Percentiles rank a stretch among this genome's conserved stretches.
Conservation (phyloP, 2,329 filamentous ascomycete species). For the Fusarium napiforme region DNA sequence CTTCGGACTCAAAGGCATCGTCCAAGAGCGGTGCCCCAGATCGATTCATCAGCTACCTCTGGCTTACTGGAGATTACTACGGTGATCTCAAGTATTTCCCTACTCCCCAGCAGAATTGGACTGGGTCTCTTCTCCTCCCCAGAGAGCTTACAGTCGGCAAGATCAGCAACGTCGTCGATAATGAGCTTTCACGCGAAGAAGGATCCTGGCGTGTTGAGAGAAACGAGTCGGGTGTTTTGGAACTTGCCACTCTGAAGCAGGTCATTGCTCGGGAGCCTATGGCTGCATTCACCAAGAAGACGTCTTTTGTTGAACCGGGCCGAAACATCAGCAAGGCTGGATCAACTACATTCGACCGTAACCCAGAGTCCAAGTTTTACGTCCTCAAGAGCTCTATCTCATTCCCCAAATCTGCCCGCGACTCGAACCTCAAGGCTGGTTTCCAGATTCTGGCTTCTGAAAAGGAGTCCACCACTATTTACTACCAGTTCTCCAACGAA, state of each 20-base stretch:
- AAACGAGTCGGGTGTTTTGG: slow-evolving; percentile 48
- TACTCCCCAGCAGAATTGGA: slow-evolving; percentile 56
- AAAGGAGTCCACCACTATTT: slow-evolving; percentile 54
- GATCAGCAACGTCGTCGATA: slow-evolving; percentile 54
- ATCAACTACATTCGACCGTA: slow-evolving; percentile 15
- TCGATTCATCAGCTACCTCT: slow-evolving; percentile 55
- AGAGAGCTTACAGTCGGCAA: slow-evolving; percentile 55
- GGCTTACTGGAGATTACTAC: slow-evolving; percentile 57
- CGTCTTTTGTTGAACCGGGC: slow-evolving; percentile 38
- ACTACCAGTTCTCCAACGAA: slow-evolving; percentile 59
- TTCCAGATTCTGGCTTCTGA: slow-evolving; percentile 55
- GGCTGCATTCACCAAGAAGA: slow-evolving; percentile 45
- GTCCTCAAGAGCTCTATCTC: slow-evolving; percentile 51
- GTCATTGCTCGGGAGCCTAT: slow-evolving; percentile 52
- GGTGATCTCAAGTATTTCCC: slow-evolving; percentile 51
- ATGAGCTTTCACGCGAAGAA: slow-evolving; percentile 51
- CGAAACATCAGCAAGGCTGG: slow-evolving; percentile 35
- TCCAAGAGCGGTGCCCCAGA: slow-evolving; percentile 52
- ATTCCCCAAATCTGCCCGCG: slow-evolving; percentile 50
- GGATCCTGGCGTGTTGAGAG: slow-evolving; percentile 53
- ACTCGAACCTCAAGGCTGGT: slow-evolving; percentile 51
- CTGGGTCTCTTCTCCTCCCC: slow-evolving; percentile 55
- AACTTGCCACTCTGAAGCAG: slow-evolving; percentile 52
- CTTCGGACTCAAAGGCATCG: slow-evolving; percentile 52
- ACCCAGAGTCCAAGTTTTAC: slow-evolving; percentile 51